Conservation (phyloP, 2,329 filamentous ascomycete genomes). For the Didymella arachidicola region DNA sequence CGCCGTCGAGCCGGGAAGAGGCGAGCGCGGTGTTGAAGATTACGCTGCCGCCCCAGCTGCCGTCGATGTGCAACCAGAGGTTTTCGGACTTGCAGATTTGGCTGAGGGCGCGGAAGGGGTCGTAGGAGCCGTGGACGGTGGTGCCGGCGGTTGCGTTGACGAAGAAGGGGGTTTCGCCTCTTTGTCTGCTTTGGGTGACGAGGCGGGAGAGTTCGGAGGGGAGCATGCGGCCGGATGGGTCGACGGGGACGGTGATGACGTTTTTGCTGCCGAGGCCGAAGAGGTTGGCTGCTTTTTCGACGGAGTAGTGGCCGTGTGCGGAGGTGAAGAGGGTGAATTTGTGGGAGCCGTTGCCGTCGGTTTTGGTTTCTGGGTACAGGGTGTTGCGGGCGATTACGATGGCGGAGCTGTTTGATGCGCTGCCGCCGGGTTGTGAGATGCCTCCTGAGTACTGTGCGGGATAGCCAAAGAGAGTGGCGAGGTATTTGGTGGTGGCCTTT, state of each 20-base stretch:
- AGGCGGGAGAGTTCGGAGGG: conserved; percentile 69
- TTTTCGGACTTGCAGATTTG: conserved; percentile 73
- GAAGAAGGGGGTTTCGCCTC: conserved; percentile 85
- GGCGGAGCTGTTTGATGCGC: conserved; percentile 82
- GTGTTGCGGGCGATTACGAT: conserved; percentile 88
- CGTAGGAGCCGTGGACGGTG: conserved; percentile 89
- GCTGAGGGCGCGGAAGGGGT: conserved; percentile 76
- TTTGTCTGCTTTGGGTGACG: conserved; percentile 66
- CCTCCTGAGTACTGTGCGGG: conserved; percentile 68
- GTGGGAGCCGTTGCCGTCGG: conserved; percentile 68
- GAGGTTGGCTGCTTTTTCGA: conserved; percentile 94
- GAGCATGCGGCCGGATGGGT: conserved; percentile 75
- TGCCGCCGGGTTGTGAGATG: conserved; percentile 80
- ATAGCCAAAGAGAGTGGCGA: conserved; percentile 73
- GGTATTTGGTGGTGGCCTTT: conserved; percentile 75
- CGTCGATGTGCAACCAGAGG: conserved; percentile 94
- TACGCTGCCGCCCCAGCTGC: conserved; percentile 85
- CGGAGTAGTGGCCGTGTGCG: conserved; percentile 89
- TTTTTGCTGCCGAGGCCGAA: conserved; percentile 80
- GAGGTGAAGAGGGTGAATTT: conserved; percentile 87
- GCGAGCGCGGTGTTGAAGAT: conserved; percentile 71
- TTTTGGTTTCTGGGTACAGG: conserved; percentile 80
- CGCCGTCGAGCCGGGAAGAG: conserved; percentile 70
- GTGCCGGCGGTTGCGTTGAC: conserved; percentile 96
- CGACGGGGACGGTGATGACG: conserved; percentile 78